Conservation (phyloP, 2,329 filamentous ascomycete species). For the Xylariaceae sp. region DNA sequence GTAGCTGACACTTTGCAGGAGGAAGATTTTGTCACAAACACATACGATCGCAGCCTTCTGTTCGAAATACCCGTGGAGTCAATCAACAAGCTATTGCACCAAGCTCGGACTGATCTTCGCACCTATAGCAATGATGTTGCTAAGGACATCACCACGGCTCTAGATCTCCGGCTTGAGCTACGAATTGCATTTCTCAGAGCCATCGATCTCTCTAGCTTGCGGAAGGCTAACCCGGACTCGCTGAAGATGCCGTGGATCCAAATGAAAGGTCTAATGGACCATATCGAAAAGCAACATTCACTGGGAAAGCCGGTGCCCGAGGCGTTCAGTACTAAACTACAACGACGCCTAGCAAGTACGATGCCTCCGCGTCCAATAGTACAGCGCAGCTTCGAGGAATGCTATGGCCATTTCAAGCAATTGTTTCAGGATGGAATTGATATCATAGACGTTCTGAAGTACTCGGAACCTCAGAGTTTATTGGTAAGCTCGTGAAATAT, state of each 20-base stretch:
- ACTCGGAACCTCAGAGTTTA: slow-evolving; percentile 68
- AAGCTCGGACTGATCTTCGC: slow-evolving; percentile 42
- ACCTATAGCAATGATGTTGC: slow-evolving; percentile 31
- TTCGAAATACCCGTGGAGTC: slow-evolving; percentile 60
- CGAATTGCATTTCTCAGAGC: slow-evolving; percentile 65
- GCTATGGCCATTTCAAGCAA: slow-evolving; percentile 68
- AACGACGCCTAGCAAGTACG: slow-evolving; percentile 88
- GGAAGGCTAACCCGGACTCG: slow-evolving; percentile 47
- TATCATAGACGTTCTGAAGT: slow-evolving; percentile 67
- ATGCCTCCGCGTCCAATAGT: slow-evolving; percentile 92
- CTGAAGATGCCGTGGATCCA: slow-evolving; percentile 56
- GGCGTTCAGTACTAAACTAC: slow-evolving; percentile 89
- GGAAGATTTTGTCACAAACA: slow-evolving; percentile 94
- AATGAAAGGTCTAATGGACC: slow-evolving; percentile 53
- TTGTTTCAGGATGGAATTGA: slow-evolving; percentile 75
- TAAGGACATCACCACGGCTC: slow-evolving; percentile 52
- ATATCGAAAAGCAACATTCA: slow-evolving; percentile 61
- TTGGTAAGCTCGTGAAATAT: slow-evolving; percentile 53
- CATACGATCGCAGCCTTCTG: slow-evolving; percentile 80
- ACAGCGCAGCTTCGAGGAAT: slow-evolving; percentile 71
- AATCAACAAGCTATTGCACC: slow-evolving; percentile 57
- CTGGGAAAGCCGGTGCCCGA: slow-evolving; percentile 69
- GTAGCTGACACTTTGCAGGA: slow-evolving; percentile 57
- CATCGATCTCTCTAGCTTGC: slow-evolving; percentile 51
- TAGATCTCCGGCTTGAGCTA: slow-evolving; percentile 67